Evolutionary conservation across 495 filamentous ascomycete genomes (phyloP), one percentile per base, ranked within the genome.

Genomic region (Penicillium manginii): DNA sequence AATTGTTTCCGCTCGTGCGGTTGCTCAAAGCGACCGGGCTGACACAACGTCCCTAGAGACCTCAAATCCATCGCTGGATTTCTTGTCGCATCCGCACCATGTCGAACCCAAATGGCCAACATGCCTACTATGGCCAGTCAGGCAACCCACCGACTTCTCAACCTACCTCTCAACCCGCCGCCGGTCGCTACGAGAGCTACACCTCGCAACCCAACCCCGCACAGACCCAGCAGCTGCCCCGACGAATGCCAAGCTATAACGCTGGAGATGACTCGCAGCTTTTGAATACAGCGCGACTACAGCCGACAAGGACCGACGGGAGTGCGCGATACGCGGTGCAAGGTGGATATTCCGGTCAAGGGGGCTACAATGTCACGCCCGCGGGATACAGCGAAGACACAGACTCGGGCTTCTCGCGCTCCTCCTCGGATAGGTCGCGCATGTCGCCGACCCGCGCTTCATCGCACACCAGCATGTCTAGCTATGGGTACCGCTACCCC

Each of bases 191-290:
- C 45, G 70, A 68, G 0, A 49, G 18, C n/a, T 66, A 67, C 39
- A 12, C 39, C 11, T 40, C 61, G n/a, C 67, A 65, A 23, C 58
- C 52, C 12, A 62, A 61, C 51, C 64, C 73, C 32, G 55, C 59
- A 12, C 71, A 68, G 53, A 65, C 66, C 55, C 60, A 68, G 32
- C 70, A 73, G 45, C 35, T 63, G 21, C 76, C 83, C 32, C 81
- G 87, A 57, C 85, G 86, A 52, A 81, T 80, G 66, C 79, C 85
- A 51, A 93, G 91, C 70, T 93, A 88, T 74, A 88, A 92, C 67
- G 85, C 80, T 63, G 91, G 89, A 59, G 90, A 96, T 70, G 90
- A 96, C 70, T 80, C 81, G 35, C 68, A 63, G 21, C 78, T 84
- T 59, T 77, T 83, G 64, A 78, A 79, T 37, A 42, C 65, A 11